Base-by-base conservation (phyloP, 2,329 filamentous ascomycete genomes). In the Venturia nashicola region DNA sequence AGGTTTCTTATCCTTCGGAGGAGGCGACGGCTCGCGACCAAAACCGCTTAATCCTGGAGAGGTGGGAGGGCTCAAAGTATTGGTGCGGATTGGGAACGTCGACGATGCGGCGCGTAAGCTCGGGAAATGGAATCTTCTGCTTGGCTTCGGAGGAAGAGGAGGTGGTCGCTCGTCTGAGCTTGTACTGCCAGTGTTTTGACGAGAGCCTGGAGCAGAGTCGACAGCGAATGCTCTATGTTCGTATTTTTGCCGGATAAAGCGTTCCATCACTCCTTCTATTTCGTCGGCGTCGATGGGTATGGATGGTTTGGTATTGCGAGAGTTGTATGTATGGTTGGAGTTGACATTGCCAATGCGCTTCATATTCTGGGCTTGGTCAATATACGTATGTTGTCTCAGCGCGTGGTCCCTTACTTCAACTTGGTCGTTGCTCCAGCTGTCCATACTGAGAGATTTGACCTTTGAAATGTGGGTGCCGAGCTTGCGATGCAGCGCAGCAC, bases 401-500 rank as follows among this genome's bases (percentile, higher is more conserved):
- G n/a, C 51, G 5, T 51, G 62, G 43, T 65, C 62, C 76, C 84
- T 77, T 80, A 96, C 92, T 77, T 99, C 94, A 67, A 99, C 92
- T 78, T 99, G 94, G 66, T 97, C 94, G 71, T 88, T 87, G 60
- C 89, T 86, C 94, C 94, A 99, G 69, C 88, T 94, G 77, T 99
- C 94, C 92, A 99, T 97, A 75, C 89, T 97, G 78, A 99, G 77
- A 44, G 92, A 97, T 77, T 99, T 99, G 79, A 99, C 91, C 76
- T 99, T 99, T 68, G 92, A 97, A 67, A 99, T 91, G 76, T 99
- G 94, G 48, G 94, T 97, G 66, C 94, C 94, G 71, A 99, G 81
- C 77, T 97, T 97, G 72, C 94, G 90, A 79, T 99, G 94, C 72
- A 97, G 84, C 63, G 91, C 85, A 63, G 92, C 94, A 80, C 94